Evolutionary conservation across 1,139 yeast genomes (phyloP), one percentile per base, ranked within the genome.

Genomic region (Entelexis paramagnoliae): DNA sequence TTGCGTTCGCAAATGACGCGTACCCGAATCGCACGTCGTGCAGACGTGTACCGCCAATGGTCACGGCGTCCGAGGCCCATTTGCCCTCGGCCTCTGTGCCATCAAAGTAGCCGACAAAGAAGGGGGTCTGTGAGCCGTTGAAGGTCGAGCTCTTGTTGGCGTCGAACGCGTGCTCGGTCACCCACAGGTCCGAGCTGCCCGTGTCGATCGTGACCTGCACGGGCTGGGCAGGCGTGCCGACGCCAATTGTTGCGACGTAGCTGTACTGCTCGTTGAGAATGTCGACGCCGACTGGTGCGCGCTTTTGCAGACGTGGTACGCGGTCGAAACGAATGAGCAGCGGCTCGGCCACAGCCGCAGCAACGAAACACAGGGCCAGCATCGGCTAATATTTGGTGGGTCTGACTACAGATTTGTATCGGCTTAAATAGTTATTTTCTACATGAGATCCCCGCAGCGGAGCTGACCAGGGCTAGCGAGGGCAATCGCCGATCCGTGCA

Each of bases 121-220:
- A 53, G n/a, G 46, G 46, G 7, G 50, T 33, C 35, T 47, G 51
- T 2, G 24, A 19, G 13, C 14, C 44, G 2, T 62, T 51, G 66
- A 71, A 79, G 8, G 78, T 61, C 1, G 72, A 55, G 0, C 50
- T 54, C 28, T 17, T 29, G 29, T 43, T 44, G 9, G 81, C 76
- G 4, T 60, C 52, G 24, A 64, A 55, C 29, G 68, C 66, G 59
- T 76, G 69, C 61, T 74, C 79, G 14, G 34, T 33, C 7, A 70
- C 64, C 74, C 74, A 70, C 49, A 70, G 62, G 55, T 70, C 74
- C 16, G 73, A 62, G 17, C 73, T 69, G 8, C 76, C 76, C 16
- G 77, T 73, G 59, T 73, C 77, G 36, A 73, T 56, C 4, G 35
- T 16, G 2, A 42, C 46, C 13, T 42, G 35, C 19, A 30, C 36